These are phyloP conservation scores for Alternaria viburni DNA, from an alignment of 2,329 filamentous ascomycete genomes.

Conservation along the genomic window DNA sequence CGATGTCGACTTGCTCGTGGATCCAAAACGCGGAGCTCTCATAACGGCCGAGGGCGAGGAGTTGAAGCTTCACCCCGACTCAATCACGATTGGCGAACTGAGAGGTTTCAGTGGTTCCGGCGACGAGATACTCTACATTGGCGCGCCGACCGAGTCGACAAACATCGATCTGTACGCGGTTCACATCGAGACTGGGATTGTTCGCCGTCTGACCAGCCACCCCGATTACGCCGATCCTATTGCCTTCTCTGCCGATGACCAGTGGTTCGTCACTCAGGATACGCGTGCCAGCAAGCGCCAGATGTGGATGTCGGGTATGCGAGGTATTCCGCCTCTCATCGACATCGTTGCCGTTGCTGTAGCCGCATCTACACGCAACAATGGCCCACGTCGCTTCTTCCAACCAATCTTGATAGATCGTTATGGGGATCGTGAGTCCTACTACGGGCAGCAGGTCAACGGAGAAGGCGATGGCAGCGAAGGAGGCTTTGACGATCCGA, in stretches of 20 bases:
- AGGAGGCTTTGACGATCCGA: conserved; percentile 49
- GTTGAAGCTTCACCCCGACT: conserved; percentile 38
- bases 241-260: conserved; percentile 51
- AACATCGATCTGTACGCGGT: conserved; percentile 56
- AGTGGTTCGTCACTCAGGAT: conserved; percentile 55
- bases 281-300: conserved; percentile 52
- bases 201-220: conserved; percentile 53
- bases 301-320: conserved; percentile 53
- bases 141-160: conserved; percentile 49
- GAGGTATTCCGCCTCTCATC: conserved; percentile 52
- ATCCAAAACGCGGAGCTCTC: not conserved
- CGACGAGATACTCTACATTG: conserved; percentile 53
- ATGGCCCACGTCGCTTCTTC: conserved; percentile 56
- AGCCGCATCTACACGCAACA: conserved; percentile 54
- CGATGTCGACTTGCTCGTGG: conserved; percentile 18
- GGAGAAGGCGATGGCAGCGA: conserved; percentile 27
- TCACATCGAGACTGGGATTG: conserved; percentile 49
- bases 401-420: conserved; percentile 54
- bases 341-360: conserved; percentile 33
- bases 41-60: conserved; percentile 21
- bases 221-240: conserved; percentile 56
- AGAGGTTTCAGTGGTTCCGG: conserved; percentile 55
- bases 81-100: conserved; percentile 52
- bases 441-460: conserved; percentile 55
- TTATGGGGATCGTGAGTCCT: conserved; percentile 54